phyloP scores from a whole-genome alignment of 495 filamentous ascomycete species.

The Pyrenula massariospora region DNA sequence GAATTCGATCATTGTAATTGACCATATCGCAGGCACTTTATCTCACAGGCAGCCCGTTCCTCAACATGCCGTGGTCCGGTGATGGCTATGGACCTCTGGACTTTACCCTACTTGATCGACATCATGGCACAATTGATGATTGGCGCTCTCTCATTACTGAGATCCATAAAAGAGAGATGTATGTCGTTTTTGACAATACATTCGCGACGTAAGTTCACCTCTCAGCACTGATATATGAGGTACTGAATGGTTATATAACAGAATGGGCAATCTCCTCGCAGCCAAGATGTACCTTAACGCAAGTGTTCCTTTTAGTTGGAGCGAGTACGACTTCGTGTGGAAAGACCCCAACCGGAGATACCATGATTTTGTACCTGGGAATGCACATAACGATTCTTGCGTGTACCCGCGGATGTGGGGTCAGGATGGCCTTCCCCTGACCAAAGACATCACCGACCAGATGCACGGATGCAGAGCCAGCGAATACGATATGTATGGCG shows the following conservation, averaged over 20 bases:
- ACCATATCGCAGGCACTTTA: slow-evolving; percentile 21
- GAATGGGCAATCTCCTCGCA: slow-evolving; percentile 34
- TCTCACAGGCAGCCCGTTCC: slow-evolving; percentile 24
- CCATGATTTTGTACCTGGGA: slow-evolving; percentile 24
- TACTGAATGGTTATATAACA: slow-evolving; percentile 2
- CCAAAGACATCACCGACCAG: slow-evolving; percentile 12
- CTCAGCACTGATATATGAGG: background rate
- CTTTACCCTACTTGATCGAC: slow-evolving; percentile 25
- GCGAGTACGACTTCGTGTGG: slow-evolving; percentile 31
- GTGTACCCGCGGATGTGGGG: slow-evolving; percentile 25
- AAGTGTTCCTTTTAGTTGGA: slow-evolving; percentile 25
- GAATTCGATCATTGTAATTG: background rate
- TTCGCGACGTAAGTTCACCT: slow-evolving; percentile 20
- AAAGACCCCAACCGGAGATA: slow-evolving; percentile 26
- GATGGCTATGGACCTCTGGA: slow-evolving; percentile 28
- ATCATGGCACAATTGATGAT: slow-evolving; percentile 23
- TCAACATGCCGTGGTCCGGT: slow-evolving; percentile 30
- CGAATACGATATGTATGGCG: slow-evolving; percentile 31
- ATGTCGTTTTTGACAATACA: slow-evolving; percentile 28
- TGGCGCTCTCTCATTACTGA: slow-evolving; percentile 21
- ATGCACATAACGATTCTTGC: slow-evolving; percentile 19
- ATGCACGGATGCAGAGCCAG: slow-evolving; percentile 25
- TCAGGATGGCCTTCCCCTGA: slow-evolving; percentile 27
- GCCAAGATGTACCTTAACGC: slow-evolving; percentile 32
- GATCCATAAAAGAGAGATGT: slow-evolving; percentile 26